phyloP scores from a whole-genome alignment of 2,329 filamentous ascomycete genomes.

The Drechslera avenae region DNA sequence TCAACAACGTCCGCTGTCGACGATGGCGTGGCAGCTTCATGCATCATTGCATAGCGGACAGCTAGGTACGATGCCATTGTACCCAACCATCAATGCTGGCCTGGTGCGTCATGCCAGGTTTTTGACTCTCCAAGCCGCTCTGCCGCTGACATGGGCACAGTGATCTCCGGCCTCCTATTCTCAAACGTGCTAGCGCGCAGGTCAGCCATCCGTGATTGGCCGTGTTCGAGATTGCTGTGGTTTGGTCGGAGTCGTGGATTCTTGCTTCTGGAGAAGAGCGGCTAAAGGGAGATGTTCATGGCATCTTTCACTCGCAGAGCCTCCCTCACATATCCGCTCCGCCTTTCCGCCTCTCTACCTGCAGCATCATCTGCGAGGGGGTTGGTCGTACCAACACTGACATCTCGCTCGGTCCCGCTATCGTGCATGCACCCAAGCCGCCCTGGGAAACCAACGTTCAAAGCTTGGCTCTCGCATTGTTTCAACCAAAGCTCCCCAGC shows the following conservation, averaged over 20 bases:
- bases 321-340: constrained; percentile 3
- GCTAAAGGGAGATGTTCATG: constrained; percentile 3
- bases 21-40: too few relatives aligned
- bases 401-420: neutral
- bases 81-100: neutral
- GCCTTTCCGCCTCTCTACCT: too few relatives aligned
- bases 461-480: constrained; percentile 26
- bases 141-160: constrained; percentile 12
- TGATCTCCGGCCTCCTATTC: constrained; percentile 15
- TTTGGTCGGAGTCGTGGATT: constrained; percentile 16
- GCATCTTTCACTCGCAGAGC: constrained; percentile 3
- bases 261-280: constrained; percentile 15
- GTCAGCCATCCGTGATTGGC: constrained; percentile 14
- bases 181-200: constrained; percentile 15
- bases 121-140: constrained; percentile 15
- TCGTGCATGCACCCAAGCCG: constrained; percentile 15
- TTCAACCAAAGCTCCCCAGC: constrained; percentile 24
- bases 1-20: too few relatives aligned
- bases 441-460: constrained; percentile 20
- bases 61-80: neutral
- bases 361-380: constrained; percentile 1
- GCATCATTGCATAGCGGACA: neutral
- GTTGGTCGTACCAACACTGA: constrained; percentile 6
- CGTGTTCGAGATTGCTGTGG: constrained; percentile 15
- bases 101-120: constrained; percentile 13